These are phyloP conservation scores for Trametes polyzona DNA, from an alignment of 1,284 basidiomycete species.

Conservation along the genomic window DNA sequence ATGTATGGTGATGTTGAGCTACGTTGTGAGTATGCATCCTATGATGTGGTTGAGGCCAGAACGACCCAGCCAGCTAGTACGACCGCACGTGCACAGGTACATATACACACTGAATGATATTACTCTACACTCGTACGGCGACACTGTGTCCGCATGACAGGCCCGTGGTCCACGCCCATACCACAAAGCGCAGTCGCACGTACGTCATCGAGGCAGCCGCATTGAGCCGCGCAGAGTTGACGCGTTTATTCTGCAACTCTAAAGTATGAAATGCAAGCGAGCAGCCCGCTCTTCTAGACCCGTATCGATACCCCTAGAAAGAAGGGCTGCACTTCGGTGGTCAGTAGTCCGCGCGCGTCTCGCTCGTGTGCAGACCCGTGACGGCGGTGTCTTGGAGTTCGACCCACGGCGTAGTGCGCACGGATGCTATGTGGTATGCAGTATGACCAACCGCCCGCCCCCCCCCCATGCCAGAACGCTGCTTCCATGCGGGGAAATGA, in stretches of 20 bases:
- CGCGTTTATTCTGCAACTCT: too few relatives aligned
- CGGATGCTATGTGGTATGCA: neutral
- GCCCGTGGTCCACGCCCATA: too few relatives aligned
- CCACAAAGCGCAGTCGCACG: neutral
- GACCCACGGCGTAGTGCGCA: neutral
- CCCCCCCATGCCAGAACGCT: neutral
- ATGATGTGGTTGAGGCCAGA: too few relatives aligned
- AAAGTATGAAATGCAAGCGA: conserved; percentile 2
- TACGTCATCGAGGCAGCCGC: neutral
- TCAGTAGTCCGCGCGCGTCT: neutral
- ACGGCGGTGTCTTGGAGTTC: too few relatives aligned
- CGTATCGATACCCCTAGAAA: too few relatives aligned
- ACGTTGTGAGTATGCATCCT: too few relatives aligned
- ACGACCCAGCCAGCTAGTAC: too few relatives aligned
- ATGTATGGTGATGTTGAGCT: neutral
- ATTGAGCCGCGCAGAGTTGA: too few relatives aligned
- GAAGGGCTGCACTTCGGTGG: neutral
- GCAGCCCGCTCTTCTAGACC: neutral
- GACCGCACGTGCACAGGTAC: too few relatives aligned
- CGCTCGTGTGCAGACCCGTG: too few relatives aligned
- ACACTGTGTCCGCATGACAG: conserved; percentile 1
- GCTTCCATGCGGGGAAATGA: neutral
- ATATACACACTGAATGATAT: too few relatives aligned
- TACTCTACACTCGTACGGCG: neutral
- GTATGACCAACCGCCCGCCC: neutral